Conservation (phyloP, 768 basidiomycete species). For the Tricholoma saponaceum region DNA sequence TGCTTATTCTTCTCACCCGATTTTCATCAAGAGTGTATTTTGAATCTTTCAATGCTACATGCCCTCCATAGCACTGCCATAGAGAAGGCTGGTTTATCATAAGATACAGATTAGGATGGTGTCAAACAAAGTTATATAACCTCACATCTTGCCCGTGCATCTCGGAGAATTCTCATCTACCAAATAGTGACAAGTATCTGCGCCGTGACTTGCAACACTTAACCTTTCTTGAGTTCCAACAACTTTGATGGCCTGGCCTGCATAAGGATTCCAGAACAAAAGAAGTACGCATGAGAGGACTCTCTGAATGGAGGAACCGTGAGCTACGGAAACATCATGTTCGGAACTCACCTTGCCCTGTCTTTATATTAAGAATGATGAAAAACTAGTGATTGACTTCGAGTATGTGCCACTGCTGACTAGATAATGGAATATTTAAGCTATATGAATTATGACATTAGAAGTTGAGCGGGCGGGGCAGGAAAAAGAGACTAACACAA, state of each 20-base stretch:
- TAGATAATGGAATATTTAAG: conserved; percentile 40
- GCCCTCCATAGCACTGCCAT: background rate
- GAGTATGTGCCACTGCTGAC: background rate
- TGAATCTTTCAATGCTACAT: background rate
- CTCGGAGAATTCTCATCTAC: background rate
- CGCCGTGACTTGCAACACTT: background rate
- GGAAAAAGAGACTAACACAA: background rate
- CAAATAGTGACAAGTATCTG: background rate
- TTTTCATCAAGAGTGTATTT: background rate
- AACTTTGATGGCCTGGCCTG: conserved; percentile 26
- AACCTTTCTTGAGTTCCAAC: conserved; percentile 21
- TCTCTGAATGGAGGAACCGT: background rate
- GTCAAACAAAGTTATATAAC: background rate
- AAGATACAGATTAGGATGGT: background rate
- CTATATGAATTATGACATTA: conserved; percentile 1
- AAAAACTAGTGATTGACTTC: background rate
- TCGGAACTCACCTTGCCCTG: background rate
- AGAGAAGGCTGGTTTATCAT: background rate
- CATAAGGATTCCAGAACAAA: background rate
- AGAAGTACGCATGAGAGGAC: background rate
- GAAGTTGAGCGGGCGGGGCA: background rate
- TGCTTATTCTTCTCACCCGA: background rate
- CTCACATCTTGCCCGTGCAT: conserved; percentile 4
- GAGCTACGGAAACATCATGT: background rate
- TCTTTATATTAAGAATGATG: background rate